phyloP scores from a whole-genome alignment of 352 stramenopile species.

The Phytopythium delawarense region DNA sequence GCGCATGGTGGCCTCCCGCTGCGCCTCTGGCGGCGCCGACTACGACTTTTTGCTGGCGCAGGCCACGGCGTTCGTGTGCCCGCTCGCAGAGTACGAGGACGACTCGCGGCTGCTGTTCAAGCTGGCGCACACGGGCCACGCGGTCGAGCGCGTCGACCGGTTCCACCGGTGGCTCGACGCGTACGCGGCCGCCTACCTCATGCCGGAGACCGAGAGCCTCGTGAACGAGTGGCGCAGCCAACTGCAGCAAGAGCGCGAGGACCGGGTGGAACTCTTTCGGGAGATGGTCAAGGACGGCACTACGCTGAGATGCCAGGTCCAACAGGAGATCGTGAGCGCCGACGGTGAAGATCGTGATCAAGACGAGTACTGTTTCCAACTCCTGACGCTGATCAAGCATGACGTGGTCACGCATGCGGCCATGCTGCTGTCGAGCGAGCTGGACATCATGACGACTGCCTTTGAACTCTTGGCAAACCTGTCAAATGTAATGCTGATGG shows the following conservation, averaged over 20 bases:
- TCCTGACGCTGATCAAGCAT: conserved; percentile 6
- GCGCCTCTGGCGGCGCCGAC: background rate
- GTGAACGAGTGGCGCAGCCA: background rate
- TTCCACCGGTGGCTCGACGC: conserved; percentile 1
- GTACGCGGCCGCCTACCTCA: background rate
- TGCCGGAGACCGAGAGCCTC: background rate
- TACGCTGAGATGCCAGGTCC: background rate
- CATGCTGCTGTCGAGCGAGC: background rate
- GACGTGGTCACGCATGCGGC: background rate
- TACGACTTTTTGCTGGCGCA: background rate
- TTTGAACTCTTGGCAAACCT: background rate
- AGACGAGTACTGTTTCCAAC: background rate
- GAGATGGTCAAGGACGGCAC: background rate
- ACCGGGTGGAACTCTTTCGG: background rate
- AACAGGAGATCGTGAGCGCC: background rate
- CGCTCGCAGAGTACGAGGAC: conserved; percentile 1
- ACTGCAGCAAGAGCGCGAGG: background rate
- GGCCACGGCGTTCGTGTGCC: background rate
- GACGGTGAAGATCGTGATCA: background rate
- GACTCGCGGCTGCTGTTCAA: background rate
- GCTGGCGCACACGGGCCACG: conserved; percentile 5
- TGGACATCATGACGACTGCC: background rate
- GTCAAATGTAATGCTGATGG: background rate
- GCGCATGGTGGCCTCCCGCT: background rate
- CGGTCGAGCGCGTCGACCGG: background rate